Evolutionary conservation across 805 yeast species (phyloP), one percentile per base, ranked within the genome.

Genomic region (Debaryomyces tyrocola): DNA sequence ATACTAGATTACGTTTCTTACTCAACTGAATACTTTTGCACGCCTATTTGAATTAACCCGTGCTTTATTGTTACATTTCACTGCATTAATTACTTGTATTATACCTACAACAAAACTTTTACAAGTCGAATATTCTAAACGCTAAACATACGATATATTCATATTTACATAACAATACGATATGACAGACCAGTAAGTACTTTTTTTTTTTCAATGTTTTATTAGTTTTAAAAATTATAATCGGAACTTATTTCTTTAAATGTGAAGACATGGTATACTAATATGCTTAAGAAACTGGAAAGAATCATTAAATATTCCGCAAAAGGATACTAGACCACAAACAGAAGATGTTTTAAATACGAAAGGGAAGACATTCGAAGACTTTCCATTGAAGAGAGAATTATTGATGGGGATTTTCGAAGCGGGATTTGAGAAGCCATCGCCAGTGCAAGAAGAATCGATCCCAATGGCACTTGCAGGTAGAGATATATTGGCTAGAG

Each of bases 361-460:
- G 35, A 88, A 89, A 60, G 98, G 97, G 46, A 85, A 84, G 58
- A 76, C 88, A 15, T 94, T 94, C 63, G 99, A 94, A 69, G 96
- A 90, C 63, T 90, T 91, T 70, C 84, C 83, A 60, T 80, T 94
- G 58, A 90, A 90, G 67, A 83, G 99, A 69, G 96, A 94, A 63
- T 77, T 94, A 49, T 74, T 94, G 63, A 94, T 94, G 99, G 99
- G 99, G 31, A 92, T 94, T 54, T 94, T 91, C 66, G 99, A 94
- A 69, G 98, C 98, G 1, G 99, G 99, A 41, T 94, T 94, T 63
- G 99, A 94, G 67, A 90, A 87, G 62, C 99, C 99, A 5, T 88
- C 96, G 27, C 99, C 99, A 15, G 90, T 94, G 63, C 99, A 94
- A 70, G 97, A 92, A 70, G 98, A 91, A 66, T 82, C 96, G 6